These are phyloP conservation scores for Lyophyllum shimeji DNA, from an alignment of 768 basidiomycete genomes.

Conservation along the genomic window DNA sequence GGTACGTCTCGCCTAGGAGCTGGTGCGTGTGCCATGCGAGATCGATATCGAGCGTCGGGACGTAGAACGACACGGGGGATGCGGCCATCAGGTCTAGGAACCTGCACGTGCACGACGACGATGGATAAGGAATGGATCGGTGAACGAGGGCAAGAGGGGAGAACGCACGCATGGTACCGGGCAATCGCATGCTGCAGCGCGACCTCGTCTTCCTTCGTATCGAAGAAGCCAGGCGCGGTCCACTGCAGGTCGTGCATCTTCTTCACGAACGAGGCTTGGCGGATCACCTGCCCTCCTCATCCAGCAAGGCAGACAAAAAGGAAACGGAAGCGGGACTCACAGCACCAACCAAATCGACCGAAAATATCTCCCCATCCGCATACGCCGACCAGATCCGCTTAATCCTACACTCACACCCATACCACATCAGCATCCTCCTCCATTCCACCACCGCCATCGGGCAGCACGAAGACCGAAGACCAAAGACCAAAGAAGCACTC, in stretches of 20 bases:
- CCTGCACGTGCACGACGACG: slow-evolving; percentile 15
- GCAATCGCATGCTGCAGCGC: slow-evolving; percentile 49
- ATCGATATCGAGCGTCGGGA: slow-evolving; percentile 72
- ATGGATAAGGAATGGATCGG: too few species aligned
- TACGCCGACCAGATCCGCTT: slow-evolving; percentile 51
- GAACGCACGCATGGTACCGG: slow-evolving; percentile 56
- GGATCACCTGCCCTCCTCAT: slow-evolving; percentile 44
- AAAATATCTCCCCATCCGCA: slow-evolving; percentile 49
- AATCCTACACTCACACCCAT: slow-evolving; percentile 23
- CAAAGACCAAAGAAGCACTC: not conserved
- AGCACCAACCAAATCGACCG: slow-evolving; percentile 57
- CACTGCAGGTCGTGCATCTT: slow-evolving; percentile 55
- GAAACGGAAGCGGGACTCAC: slow-evolving; percentile 30
- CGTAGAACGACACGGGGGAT: slow-evolving; percentile 40
- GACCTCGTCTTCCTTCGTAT: slow-evolving; percentile 30
- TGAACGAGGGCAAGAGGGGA: too few species aligned
- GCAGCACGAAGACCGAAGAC: too few species aligned
- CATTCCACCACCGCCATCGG: too few species aligned
- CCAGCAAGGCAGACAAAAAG: not conserved
- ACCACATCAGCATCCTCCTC: not conserved
- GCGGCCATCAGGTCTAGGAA: slow-evolving; percentile 59
- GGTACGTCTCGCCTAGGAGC: slow-evolving; percentile 48
- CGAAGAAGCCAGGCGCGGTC: slow-evolving; percentile 45
- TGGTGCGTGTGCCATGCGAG: slow-evolving; percentile 79
- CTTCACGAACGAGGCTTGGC: slow-evolving; percentile 52